A percentile compares a stretch with the other conserved stretches of the same genome.
Evolutionary conservation across 306 rosid genomes (phyloP).

Genomic region (Vachellia collinsii): DNA sequence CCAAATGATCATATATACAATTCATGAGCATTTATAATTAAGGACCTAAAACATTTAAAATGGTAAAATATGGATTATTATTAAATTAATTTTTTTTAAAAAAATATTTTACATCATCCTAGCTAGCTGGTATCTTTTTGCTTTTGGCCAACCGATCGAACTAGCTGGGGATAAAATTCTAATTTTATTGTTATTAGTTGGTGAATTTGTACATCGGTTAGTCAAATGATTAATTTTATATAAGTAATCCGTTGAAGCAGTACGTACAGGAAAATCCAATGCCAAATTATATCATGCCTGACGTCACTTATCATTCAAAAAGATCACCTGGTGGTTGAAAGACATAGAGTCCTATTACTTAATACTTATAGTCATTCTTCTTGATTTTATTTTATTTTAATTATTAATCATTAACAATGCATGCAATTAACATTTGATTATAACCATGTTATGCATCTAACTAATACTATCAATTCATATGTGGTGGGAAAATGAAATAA

Average conservation of each 20-base stretch:
- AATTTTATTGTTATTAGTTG: slow-evolving; percentile 11
- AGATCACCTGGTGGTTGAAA: neutral
- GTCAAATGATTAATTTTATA: slow-evolving; percentile 27
- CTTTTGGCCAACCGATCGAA: neutral
- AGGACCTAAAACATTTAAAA: neutral
- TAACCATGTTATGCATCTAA: neutral
- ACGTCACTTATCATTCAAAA: slow-evolving; percentile 33
- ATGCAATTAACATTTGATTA: neutral
- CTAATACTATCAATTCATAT: neutral
- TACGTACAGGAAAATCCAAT: slow-evolving; percentile 19
- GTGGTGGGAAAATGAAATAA: neutral
- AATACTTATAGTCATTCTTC: neutral
- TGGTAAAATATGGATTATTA: no score
- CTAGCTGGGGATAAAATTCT: neutral
- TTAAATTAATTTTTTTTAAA: neutral
- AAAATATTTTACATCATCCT: neutral
- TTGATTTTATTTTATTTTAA: neutral
- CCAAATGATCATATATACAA: neutral
- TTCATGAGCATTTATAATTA: neutral
- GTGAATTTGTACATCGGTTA: neutral
- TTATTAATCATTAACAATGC: neutral
- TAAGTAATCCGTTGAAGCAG: neutral
- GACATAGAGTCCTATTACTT: neutral
- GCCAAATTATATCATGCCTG: slow-evolving; percentile 33
- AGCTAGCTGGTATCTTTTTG: neutral